Evolutionary conservation across 2,329 filamentous ascomycete species (phyloP).

Genomic region (Chaetomiaceae sp.): DNA sequence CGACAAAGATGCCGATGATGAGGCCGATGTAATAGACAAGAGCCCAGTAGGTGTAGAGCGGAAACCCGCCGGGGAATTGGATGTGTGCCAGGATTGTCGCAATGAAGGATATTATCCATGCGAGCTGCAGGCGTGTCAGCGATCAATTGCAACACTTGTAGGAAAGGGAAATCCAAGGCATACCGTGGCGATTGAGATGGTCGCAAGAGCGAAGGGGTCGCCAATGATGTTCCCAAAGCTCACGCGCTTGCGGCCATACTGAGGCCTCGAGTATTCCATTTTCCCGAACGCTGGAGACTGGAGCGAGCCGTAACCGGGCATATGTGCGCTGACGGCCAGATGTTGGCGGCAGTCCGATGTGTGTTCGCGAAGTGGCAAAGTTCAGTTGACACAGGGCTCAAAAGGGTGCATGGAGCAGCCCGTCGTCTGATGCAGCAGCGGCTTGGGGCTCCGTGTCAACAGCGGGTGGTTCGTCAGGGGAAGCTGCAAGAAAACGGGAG

Average conservation of each 20-base stretch:
- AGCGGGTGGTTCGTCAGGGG: constrained; percentile 8
- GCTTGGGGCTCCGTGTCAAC: background rate
- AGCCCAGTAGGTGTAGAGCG: constrained; percentile 90
- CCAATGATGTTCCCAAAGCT: constrained; percentile 86
- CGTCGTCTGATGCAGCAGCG: constrained; percentile 11
- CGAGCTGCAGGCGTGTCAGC: constrained; percentile 55
- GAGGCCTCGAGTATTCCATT: constrained; percentile 66
- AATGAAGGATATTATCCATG: constrained; percentile 91
- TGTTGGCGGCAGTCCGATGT: constrained; percentile 6
- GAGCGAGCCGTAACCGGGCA: constrained; percentile 70
- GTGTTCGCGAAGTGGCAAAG: constrained; percentile 16
- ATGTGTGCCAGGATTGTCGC: constrained; percentile 70
- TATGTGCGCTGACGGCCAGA: constrained; percentile 41
- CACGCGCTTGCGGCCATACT: constrained; percentile 57
- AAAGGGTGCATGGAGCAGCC: constrained; percentile 14
- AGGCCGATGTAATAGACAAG: constrained; percentile 79
- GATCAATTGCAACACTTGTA: background rate
- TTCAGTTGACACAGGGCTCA: constrained; percentile 20
- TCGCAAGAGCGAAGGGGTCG: constrained; percentile 93
- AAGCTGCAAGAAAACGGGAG: constrained; percentile 12
- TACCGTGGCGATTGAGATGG: constrained; percentile 86
- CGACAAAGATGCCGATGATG: constrained; percentile 73
- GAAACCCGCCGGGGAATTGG: constrained; percentile 53
- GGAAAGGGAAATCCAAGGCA: constrained; percentile 34
- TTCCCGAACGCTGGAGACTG: constrained; percentile 71